Percentiles rank a stretch among this genome's conserved stretches.
Evolutionary conservation across 1,139 yeast genomes (phyloP).

Genomic region (Nakaseomyces uthaithaninus): DNA sequence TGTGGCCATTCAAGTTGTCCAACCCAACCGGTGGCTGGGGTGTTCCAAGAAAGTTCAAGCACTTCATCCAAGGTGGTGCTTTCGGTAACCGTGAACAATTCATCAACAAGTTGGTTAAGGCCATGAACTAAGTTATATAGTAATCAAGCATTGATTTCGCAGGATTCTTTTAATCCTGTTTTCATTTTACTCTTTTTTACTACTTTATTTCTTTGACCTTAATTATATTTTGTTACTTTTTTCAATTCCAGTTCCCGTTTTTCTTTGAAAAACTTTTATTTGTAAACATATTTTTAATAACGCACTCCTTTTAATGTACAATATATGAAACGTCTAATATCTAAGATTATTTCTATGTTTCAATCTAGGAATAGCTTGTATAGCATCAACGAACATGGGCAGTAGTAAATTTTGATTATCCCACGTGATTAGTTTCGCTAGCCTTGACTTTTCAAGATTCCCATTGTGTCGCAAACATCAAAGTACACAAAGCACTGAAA

Average conservation of each 20-base stretch:
- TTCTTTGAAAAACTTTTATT: too few species aligned
- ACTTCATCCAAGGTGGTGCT: conserved; percentile 99
- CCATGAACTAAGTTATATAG: conserved; percentile 63
- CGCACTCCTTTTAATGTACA: conserved; percentile 1
- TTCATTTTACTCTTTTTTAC: background rate
- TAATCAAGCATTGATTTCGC: conserved; percentile 5
- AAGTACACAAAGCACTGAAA: too few species aligned
- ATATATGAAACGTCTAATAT: background rate
- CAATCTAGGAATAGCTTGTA: too few species aligned
- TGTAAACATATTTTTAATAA: background rate
- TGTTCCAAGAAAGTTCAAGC: conserved; percentile 97
- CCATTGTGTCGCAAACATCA: too few species aligned
- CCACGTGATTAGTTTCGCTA: too few species aligned
- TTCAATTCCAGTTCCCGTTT: too few species aligned
- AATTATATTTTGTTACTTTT: conserved; percentile 4
- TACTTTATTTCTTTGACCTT: conserved; percentile 1
- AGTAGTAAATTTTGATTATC: too few species aligned
- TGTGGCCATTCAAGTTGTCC: conserved; percentile 99
- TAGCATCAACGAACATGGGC: too few species aligned
- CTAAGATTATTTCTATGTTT: too few species aligned
- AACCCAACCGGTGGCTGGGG: conserved; percentile 99
- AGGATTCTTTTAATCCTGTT: background rate
- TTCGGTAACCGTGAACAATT: conserved; percentile 99
- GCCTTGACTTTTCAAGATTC: too few species aligned
- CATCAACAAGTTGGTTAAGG: conserved; percentile 96